Evolutionary conservation across 306 rosid genomes (phyloP), one percentile per base, ranked within the genome.

Genomic region (Quercus bicolor): DNA sequence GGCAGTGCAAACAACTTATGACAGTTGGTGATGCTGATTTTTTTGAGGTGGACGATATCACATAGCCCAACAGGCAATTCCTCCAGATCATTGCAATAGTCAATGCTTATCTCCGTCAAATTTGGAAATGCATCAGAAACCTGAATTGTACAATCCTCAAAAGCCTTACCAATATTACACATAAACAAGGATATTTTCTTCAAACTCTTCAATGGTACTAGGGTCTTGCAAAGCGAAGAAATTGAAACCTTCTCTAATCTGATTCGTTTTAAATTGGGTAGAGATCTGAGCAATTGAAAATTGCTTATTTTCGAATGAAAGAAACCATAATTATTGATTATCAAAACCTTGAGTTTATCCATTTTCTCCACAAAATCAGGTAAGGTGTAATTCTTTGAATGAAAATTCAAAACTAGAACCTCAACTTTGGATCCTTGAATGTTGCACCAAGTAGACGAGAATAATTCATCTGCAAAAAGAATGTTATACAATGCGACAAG

Each of bases 341-440:
- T 77, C 4, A 91, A 19, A 78, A 81, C 93, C 85, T 86, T 91
- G 5, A 91, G 81, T 48, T 81, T 62, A 6, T 55, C 73, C 91
- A 89, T 88, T 56, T 78, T 64, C 52, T 61, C 45, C 59, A 86
- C 79, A 76, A 86, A 91, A 10, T 76, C 45, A 0, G 97, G 96
- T 19, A 93, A 76, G 52, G 56, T 40, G 77, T 91, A 84, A 45
- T 88, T 34, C 75, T 78, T 21, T 18, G 88, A 66, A 18, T 56
- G 61, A 45, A 89, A 69, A 83, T 90, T 90, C 57, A 94, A 84
- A 71, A 91, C 59, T 34, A 91, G 80, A 69, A 91, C 92, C 84
- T 88, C 89, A 20, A 83, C 88, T 61, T 84, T 70, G 3, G 85
- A 83, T 26, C 88, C 80, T 79, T 79, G 79, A 81, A 90, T 78